These are phyloP conservation scores for Amoeboradix gromovi DNA, from an alignment of 371 early-diverging fungal species.

Conservation along the genomic window DNA sequence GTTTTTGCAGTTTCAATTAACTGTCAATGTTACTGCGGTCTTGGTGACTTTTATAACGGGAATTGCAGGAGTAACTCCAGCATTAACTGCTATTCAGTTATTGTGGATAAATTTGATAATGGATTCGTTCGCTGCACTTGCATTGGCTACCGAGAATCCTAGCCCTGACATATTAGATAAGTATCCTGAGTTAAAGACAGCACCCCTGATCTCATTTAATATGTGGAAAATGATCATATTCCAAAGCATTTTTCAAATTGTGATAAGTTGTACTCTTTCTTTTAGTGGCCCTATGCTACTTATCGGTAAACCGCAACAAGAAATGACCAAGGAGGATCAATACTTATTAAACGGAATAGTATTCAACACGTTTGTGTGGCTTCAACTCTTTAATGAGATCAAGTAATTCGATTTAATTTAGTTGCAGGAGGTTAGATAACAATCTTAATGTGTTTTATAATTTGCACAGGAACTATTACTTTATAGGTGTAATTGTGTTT, in stretches of 20 bases:
- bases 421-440: conserved; percentile 32
- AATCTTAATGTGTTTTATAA: conserved; percentile 28
- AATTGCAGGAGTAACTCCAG: conserved; percentile 16
- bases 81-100: conserved; percentile 38
- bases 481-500: conserved; percentile 22
- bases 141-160: conserved; percentile 41
- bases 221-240: conserved; percentile 47
- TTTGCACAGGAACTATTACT: conserved; percentile 22
- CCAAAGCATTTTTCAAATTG: conserved; percentile 27
- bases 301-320: not conserved
- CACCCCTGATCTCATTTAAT: conserved; percentile 24
- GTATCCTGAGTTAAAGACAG: conserved; percentile 24
- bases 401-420: conserved; percentile 9
- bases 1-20: conserved; percentile 45
- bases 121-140: conserved; percentile 46
- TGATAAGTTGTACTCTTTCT: conserved; percentile 19
- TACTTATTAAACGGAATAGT: conserved; percentile 40
- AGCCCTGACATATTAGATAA: conserved; percentile 26
- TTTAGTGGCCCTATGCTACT: conserved; percentile 16
- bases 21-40: conserved; percentile 43
- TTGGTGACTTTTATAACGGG: conserved; percentile 30
- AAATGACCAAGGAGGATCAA: not conserved
- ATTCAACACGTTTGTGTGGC: conserved; percentile 79
- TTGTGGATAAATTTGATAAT: conserved; percentile 51
- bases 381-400: conserved; percentile 58